These are phyloP conservation scores for Aspergillus costaricaensis DNA, from an alignment of 2,329 filamentous ascomycete species.

Conservation along the genomic window DNA sequence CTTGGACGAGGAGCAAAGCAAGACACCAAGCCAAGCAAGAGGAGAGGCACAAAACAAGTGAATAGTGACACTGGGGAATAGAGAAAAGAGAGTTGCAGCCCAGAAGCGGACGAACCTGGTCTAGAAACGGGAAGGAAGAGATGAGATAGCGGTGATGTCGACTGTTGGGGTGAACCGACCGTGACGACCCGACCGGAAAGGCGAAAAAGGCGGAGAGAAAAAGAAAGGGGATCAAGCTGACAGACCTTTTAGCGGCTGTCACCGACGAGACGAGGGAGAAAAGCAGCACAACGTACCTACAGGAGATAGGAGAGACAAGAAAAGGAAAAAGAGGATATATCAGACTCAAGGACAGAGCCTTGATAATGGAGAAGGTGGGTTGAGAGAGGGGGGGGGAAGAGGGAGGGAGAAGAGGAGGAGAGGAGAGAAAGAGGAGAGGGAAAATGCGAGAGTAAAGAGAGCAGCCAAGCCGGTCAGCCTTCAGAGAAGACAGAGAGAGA, in stretches of 20 bases:
- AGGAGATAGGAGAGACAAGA: constrained; percentile 11
- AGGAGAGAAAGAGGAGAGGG: constrained; percentile 10
- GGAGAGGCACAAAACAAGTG: neutral
- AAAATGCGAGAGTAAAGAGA: constrained; percentile 12
- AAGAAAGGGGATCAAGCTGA: constrained; percentile 22
- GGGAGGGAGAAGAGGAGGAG: constrained; percentile 14
- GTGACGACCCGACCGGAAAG: constrained; percentile 22
- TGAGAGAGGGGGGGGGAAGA: constrained; percentile 18
- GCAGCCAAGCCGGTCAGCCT: constrained; percentile 3
- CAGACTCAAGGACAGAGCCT: constrained; percentile 23
- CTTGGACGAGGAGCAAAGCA: neutral
- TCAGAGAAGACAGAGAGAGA: constrained; percentile 19
- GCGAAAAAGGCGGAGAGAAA: constrained; percentile 26
- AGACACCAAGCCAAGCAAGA: constrained; percentile 2
- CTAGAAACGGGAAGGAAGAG: constrained; percentile 12
- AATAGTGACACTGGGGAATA: neutral
- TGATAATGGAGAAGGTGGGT: constrained; percentile 22
- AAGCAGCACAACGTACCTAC: constrained; percentile 9
- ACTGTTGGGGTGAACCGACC: constrained; percentile 19
- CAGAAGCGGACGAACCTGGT: constrained; percentile 18
- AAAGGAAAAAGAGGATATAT: constrained; percentile 11
- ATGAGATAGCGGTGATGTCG: constrained; percentile 29
- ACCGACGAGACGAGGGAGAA: constrained; percentile 5
- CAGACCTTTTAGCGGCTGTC: constrained; percentile 16
- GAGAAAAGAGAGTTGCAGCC: neutral